Conservation (phyloP, 2,329 filamentous ascomycete genomes). For the Aureobasidium melanogenum region DNA sequence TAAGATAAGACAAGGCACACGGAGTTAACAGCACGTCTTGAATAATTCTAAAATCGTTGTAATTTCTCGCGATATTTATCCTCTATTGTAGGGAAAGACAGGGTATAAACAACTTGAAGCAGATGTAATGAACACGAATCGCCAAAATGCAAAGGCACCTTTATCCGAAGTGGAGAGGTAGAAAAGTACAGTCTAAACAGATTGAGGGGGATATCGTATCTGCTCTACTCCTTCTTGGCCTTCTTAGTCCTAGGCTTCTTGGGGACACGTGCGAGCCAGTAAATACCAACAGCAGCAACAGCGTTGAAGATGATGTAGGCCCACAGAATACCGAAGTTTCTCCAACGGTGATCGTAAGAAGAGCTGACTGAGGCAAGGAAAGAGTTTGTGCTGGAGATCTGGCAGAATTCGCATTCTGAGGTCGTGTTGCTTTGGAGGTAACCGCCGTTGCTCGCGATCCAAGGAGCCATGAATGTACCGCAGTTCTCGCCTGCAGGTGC, state of each 20-base stretch:
- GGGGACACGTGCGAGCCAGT: conserved; percentile 47
- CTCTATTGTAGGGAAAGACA: conserved; percentile 1
- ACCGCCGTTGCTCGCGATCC: conserved; percentile 26
- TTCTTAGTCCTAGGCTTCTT: conserved; percentile 22
- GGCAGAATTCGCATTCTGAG: conserved; percentile 32
- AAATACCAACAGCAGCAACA: conserved; percentile 39
- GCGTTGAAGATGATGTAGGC: conserved; percentile 46
- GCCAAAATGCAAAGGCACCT: neutral
- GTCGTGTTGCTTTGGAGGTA: conserved; percentile 29
- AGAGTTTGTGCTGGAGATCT: conserved; percentile 33
- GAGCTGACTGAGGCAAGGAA: conserved; percentile 35
- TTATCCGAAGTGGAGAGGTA: neutral
- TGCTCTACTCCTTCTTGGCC: conserved; percentile 3
- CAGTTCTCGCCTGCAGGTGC: conserved; percentile 44
- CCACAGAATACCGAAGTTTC: conserved; percentile 48
- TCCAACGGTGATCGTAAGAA: conserved; percentile 39
- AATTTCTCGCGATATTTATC: neutral
- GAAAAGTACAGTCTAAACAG: neutral
- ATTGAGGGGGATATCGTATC: too few relatives aligned
- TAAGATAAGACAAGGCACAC: neutral
- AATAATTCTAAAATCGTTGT: too few relatives aligned
- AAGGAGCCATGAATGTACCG: conserved; percentile 29
- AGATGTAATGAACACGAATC: neutral
- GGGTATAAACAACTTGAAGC: neutral
- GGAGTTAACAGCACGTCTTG: neutral